Evolutionary conservation across 371 early-diverging fungal species (phyloP).

Genomic region (Umbelopsis sp.): DNA sequence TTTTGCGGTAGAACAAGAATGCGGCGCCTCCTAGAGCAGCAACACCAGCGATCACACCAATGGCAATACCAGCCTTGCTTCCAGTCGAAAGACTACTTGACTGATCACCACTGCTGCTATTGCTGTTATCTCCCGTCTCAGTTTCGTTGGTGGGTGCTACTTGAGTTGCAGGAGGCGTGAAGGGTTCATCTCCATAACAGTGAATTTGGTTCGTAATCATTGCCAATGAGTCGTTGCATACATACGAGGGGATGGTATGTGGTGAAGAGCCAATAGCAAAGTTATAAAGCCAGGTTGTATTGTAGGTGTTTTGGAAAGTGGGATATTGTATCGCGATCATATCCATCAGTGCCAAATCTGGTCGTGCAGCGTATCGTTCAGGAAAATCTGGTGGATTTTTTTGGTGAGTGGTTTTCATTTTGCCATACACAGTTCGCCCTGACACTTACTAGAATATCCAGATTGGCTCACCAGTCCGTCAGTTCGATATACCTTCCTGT

Average conservation of each 20-base stretch:
- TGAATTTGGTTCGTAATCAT: slow-evolving; percentile 11
- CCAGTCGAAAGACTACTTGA: slow-evolving; percentile 29
- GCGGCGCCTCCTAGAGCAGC: slow-evolving; percentile 24
- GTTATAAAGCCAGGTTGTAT: slow-evolving; percentile 42
- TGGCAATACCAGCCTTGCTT: slow-evolving; percentile 44
- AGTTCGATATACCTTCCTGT: slow-evolving; percentile 28
- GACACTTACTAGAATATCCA: slow-evolving; percentile 28
- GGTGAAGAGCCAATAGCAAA: slow-evolving; percentile 37
- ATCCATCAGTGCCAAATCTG: slow-evolving; percentile 43
- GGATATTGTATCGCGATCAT: slow-evolving; percentile 47
- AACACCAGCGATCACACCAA: slow-evolving; percentile 40
- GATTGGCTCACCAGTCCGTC: slow-evolving; percentile 29
- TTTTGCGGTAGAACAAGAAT: slow-evolving; percentile 30
- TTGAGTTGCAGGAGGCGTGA: slow-evolving; percentile 23
- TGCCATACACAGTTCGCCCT: not conserved
- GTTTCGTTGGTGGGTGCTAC: slow-evolving; percentile 20
- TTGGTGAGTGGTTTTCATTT: too few species aligned
- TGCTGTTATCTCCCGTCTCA: not conserved
- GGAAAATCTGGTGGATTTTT: slow-evolving; percentile 31
- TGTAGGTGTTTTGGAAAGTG: slow-evolving; percentile 39
- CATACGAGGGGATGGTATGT: slow-evolving; percentile 1
- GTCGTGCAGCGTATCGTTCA: slow-evolving; percentile 40
- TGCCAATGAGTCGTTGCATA: slow-evolving; percentile 9
- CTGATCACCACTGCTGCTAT: too few species aligned
- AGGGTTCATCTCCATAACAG: slow-evolving; percentile 20